These are phyloP conservation scores for Petunia axillaris DNA, from an alignment of 257 asterid genomes.

Conservation along the genomic window DNA sequence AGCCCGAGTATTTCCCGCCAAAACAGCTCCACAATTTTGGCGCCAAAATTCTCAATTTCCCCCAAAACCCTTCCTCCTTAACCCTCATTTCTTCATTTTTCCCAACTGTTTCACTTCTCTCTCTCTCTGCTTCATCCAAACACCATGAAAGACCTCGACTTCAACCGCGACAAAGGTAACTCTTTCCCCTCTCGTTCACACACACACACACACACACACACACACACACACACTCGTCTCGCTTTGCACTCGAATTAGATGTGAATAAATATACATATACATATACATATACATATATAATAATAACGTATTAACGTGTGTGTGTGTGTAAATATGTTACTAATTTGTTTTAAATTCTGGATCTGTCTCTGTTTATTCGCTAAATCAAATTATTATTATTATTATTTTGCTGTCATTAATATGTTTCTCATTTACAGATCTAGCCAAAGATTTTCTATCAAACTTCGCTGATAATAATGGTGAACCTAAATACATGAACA, in stretches of 20 bases:
- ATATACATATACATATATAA: too few species aligned
- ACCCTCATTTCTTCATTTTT: not conserved
- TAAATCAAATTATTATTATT: not conserved
- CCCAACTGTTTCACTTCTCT: not conserved
- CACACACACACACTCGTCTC: not conserved
- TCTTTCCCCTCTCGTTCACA: not conserved
- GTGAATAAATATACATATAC: too few species aligned
- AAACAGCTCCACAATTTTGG: constrained; percentile 43
- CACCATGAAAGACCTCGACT: constrained; percentile 62
- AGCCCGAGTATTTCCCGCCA: constrained; percentile 63
- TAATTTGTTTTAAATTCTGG: not conserved
- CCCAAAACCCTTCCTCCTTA: not conserved
- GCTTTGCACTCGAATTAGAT: not conserved
- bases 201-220: constrained; percentile 1
- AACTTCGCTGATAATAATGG: constrained; percentile 74
- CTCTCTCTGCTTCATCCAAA: constrained; percentile 26
- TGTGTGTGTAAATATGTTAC: not conserved
- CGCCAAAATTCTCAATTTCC: constrained; percentile 50
- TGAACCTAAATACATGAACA: constrained; percentile 69
- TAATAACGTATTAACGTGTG: not conserved
- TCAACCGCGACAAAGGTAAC: constrained; percentile 70
- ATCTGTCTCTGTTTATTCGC: not conserved
- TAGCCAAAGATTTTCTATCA: constrained; percentile 74
- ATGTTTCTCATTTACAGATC: constrained; percentile 41
- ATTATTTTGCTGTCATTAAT: not conserved